A percentile compares a stretch with the other conserved stretches of the same genome.
phyloP scores from a whole-genome alignment of 768 basidiomycete genomes.

The Trametes elegans region DNA sequence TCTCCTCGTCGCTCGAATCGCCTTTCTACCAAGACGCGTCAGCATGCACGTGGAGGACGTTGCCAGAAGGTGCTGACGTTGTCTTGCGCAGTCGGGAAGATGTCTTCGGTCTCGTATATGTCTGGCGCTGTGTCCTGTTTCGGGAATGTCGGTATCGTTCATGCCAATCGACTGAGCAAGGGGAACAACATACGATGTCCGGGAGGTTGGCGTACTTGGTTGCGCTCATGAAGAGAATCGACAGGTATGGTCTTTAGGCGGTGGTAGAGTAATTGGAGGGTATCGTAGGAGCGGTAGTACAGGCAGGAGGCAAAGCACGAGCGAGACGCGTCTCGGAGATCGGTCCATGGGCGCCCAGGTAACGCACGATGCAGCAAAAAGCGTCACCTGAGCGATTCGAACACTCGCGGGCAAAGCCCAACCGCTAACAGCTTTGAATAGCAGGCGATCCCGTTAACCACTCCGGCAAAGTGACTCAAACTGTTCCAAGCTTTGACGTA shows the following conservation, averaged over 20 bases:
- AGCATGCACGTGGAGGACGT: background rate
- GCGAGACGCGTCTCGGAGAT: background rate
- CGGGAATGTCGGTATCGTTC: background rate
- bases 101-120: conserved; percentile 89
- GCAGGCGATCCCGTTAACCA: conserved; percentile 70
- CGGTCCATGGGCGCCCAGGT: background rate
- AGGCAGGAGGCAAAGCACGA: background rate
- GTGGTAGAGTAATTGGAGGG: too few species aligned
- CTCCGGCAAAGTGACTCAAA: conserved; percentile 96
- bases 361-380: too few species aligned
- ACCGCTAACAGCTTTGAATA: conserved; percentile 43
- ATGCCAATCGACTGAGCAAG: background rate
- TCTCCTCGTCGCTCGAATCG: conserved; percentile 69
- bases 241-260: background rate
- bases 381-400: conserved; percentile 62
- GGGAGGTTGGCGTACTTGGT: conserved; percentile 88
- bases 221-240: conserved; percentile 20
- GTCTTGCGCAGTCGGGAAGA: conserved; percentile 50
- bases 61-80: conserved; percentile 41
- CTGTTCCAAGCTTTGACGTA: too few species aligned
- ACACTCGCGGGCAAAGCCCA: conserved; percentile 61
- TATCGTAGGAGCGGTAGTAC: too few species aligned
- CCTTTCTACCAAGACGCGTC: conserved; percentile 42
- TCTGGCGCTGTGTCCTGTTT: conserved; percentile 87
- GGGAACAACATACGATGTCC: conserved; percentile 69